Evolutionary conservation across 108 stramenopile species (phyloP), one percentile per base, ranked within the genome.

Genomic region (Conticribra guillardii): DNA sequence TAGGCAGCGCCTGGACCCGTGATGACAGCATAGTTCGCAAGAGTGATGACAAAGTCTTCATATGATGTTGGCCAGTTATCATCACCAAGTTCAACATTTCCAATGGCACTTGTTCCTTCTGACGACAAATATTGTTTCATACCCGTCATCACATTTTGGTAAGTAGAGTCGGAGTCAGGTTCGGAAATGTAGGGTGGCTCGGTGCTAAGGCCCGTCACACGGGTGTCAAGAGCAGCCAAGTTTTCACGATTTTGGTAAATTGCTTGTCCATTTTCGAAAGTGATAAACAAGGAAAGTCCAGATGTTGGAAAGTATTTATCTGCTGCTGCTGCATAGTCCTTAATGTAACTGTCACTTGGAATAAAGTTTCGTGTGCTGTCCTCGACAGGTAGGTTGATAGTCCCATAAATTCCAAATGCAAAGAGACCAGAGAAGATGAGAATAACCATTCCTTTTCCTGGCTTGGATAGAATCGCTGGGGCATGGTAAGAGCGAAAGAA

Each of bases 311-410:
- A 87, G 54, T 67, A 83, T 4, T 66, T 51, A 55, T 87, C 87
- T 4, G 74, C 71, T 19, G 75, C 76, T 8, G 60, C 81, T 30
- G 79, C 52, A 37, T 84, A 92, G 31, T 79, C 81, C n/a, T 79
- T 74, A 9, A 94, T 32, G 70, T 94, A 94, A n/a, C 78, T 81
- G 57, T 76, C 89, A 17, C 71, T 70, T n/a, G 93, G 93, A 45
- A 94, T 91, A 60, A 94, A 94, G 59, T 58, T 67, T 9, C 87
- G 82, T 17, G 60, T n/a, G 8, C 84, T 66, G 64, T 87, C 82
- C 65, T 87, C 87, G 3, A 87, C 84, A 0, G 79, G 64, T 22
- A 87, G 66, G 28, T 85, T 81, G 55, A 74, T 60, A 0, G 76
- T 62, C 14, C 87, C 87, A 54, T 69, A 75, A 14, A 85, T 24